These are phyloP conservation scores for Colletotrichum phormii DNA, from an alignment of 2,329 filamentous ascomycete species.

Conservation along the genomic window DNA sequence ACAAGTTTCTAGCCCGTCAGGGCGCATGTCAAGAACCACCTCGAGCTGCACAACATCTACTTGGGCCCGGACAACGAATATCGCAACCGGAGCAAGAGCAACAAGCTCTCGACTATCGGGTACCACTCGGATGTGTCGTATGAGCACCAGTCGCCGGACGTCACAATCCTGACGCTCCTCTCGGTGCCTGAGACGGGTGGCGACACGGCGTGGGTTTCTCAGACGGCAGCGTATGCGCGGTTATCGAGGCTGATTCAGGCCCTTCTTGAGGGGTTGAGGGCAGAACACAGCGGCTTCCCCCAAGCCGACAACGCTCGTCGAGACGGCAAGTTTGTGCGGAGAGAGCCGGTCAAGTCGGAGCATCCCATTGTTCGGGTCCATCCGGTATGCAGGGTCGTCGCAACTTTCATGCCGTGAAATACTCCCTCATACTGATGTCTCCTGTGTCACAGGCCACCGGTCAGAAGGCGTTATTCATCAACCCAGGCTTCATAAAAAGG, in stretches of 20 bases:
- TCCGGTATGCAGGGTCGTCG: conserved; percentile 59
- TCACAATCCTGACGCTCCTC: conserved; percentile 53
- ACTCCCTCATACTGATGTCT: background rate
- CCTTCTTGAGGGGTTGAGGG: conserved; percentile 50
- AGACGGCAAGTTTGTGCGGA: conserved; percentile 56
- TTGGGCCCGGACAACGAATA: conserved; percentile 58
- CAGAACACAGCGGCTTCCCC: conserved; percentile 52
- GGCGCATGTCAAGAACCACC: conserved; percentile 54
- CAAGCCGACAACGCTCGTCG: conserved; percentile 50
- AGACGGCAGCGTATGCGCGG: conserved; percentile 50
- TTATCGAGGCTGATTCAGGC: conserved; percentile 50
- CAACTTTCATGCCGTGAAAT: background rate
- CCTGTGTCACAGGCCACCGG: conserved; percentile 36
- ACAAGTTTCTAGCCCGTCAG: conserved; percentile 49
- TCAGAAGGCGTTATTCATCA: conserved; percentile 46
- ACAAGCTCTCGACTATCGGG: conserved; percentile 50
- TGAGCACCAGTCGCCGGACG: conserved; percentile 55
- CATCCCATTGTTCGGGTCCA: conserved; percentile 78
- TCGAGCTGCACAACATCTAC: conserved; percentile 60
- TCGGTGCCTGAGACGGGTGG: conserved; percentile 50
- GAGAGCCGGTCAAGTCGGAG: conserved; percentile 72
- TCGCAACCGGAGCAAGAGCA: conserved; percentile 47
- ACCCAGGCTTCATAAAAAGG: conserved; percentile 70
- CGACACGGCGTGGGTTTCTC: conserved; percentile 52
- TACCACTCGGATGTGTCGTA: conserved; percentile 58